Base-by-base conservation (phyloP, 2,329 filamentous ascomycete species). In the Aspergillus pseudoviridinutans region DNA sequence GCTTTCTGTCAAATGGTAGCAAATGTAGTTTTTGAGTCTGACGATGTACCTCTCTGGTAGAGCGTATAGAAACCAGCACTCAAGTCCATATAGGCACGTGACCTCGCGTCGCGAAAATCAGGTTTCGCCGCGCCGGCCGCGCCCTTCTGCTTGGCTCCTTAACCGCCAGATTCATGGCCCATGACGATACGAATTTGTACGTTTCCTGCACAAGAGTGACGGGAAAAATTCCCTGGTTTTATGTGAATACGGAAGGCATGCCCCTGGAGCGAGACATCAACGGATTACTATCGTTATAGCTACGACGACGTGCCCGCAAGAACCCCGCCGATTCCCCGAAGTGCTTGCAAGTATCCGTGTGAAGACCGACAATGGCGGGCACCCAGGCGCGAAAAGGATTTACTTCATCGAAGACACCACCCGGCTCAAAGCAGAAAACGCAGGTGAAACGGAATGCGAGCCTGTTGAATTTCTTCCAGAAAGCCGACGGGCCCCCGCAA, bases 391-490 rank as follows among this genome's bases (percentile, higher is more conserved):
- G 59, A 50, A 70, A 68, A 55, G 53, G 55, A 17, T 66, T 64
- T 10, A 71, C 68, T 17, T 66, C 69, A 2, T 64, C 67, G 14
- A 67, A 63, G 47, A 32, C 52, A 1, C 38, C 61, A 2, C 58
- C 53, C 10, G 53, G 54, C 3, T 46, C 54, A 14, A 68, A 64
- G 47, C 44, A 58, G 2, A 54, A 59, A 14, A 58, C 66, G 1
- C 64, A 68, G 0, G 58, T 50, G 3, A 74, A 71, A 56, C 61
- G 62, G 41, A 90, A 90, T 65, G 79, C 80, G 6, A 91, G 86
- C 61, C 91, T 91, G 32, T 74, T 91, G 14, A 90, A 75, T 61
- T 92, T 91, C 71, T 92, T 92, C 69, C 86, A 89, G 67, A 91
- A 90, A 68, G 79, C 84, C 0, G 82, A 84, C 42, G 82, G 83